Evolutionary conservation across 305 asterid genomes (phyloP), one percentile per base, ranked within the genome.

Genomic region (Fraxinus xanthoxyloides): DNA sequence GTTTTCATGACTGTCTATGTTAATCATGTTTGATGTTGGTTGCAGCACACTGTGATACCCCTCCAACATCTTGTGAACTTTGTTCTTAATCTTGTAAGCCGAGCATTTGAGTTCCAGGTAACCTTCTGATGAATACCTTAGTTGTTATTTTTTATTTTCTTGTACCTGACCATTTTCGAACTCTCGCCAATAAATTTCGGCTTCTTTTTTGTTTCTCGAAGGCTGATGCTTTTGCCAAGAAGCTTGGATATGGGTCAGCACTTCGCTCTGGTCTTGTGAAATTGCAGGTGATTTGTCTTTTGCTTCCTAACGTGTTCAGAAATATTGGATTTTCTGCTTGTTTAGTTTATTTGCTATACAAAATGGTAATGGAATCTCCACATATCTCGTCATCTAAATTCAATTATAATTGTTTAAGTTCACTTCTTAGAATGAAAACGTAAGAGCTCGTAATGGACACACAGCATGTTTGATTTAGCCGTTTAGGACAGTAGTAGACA

Each of bases 21-120:
- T 72, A 79, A 79, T 69, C 81, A 69, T 84, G 74, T 36, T 13
- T 80, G 32, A 80, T 81, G 79, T 84, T 85, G 48, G 48, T 79
- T 91, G 92, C 95, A 97, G 99, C 98, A 95, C 85, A 92, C 99
- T 12, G 98, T 94, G 87, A 97, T 90, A 70, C 98, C 99, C 79
- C 89, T 95, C 61, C 98, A 95, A 85, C 98, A 97, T 88, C 87
- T 97, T 38, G 95, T 97, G 81, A 93, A 92, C 93, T 91, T 95
- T 56, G 89, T 88, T 61, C 93, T 97, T 61, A 97, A 97, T 89
- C 97, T 97, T 76, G 98, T 95, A 6, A 93, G 98, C 93, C 93
- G 98, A 34, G 89, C 98, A 5, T 97, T 93, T 82, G 99, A 97
- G 92, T 97, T 97, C 86, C 98, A 94, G 99, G 98, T 97, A 86